These are phyloP conservation scores for Daldinia vernicosa DNA, from an alignment of 495 filamentous ascomycete species.

Conservation along the genomic window DNA sequence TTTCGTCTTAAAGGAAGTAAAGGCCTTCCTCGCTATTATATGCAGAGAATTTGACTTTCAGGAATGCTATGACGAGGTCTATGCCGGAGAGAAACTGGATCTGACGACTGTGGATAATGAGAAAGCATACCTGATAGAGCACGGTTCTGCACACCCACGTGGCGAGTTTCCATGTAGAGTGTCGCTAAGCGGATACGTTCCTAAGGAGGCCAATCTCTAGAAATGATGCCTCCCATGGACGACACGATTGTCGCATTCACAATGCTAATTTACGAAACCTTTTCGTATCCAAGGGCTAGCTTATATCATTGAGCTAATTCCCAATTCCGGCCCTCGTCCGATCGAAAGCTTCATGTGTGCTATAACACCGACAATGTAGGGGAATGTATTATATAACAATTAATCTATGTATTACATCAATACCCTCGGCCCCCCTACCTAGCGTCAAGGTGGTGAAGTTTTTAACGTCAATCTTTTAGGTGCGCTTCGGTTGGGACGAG, in stretches of 20 bases:
- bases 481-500: slow-evolving; percentile 20
- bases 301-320: not conserved
- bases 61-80: slow-evolving; percentile 46
- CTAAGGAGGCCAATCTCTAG: slow-evolving; percentile 2
- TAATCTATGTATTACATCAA: not conserved
- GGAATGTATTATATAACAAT: not conserved
- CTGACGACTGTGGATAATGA: slow-evolving; percentile 38
- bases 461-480: slow-evolving; percentile 12
- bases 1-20: slow-evolving; percentile 58
- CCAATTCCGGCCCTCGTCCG: not conserved
- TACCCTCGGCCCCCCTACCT: not conserved
- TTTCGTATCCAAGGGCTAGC: not conserved
- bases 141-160: slow-evolving; percentile 40
- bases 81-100: slow-evolving; percentile 35
- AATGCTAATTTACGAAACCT: not conserved
- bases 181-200: slow-evolving; percentile 35
- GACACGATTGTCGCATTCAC: not conserved
- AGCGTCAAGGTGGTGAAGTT: not conserved
- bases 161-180: slow-evolving; percentile 43
- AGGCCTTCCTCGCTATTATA: slow-evolving; percentile 56
- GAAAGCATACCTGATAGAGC: slow-evolving; percentile 43
- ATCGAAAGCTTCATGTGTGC: not conserved
- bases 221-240: not conserved
- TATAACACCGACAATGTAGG: not conserved
- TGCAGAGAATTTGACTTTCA: slow-evolving; percentile 57